A percentile compares a stretch with the other conserved stretches of the same genome.
These are phyloP conservation scores for Penicillium paxilli DNA, from an alignment of 495 filamentous ascomycete genomes.

Conservation along the genomic window DNA sequence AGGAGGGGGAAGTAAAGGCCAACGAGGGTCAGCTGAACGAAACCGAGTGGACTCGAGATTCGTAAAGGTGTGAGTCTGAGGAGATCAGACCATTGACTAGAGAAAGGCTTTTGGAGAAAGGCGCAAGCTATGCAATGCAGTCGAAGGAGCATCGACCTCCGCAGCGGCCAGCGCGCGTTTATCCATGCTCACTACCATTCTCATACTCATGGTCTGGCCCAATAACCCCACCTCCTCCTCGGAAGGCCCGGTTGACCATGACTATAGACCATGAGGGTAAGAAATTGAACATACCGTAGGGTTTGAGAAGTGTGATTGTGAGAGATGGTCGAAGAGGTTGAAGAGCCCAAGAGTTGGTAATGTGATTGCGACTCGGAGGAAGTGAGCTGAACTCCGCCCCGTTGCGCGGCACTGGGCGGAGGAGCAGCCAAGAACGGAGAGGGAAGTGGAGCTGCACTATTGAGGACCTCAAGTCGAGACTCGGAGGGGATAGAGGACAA, in stretches of 20 bases:
- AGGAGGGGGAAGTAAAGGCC: background rate
- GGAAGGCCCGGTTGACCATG: slow-evolving; percentile 9
- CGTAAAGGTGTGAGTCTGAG: background rate
- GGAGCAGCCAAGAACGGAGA: slow-evolving; percentile 25
- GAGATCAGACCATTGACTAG: slow-evolving; percentile 6
- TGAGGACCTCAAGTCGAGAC: background rate
- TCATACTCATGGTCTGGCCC: background rate
- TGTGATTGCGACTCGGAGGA: slow-evolving; percentile 20
- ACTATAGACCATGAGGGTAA: background rate
- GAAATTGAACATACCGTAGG: background rate
- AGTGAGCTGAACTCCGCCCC: slow-evolving; percentile 24
- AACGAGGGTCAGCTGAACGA: background rate
- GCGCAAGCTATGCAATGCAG: background rate
- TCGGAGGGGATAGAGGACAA: background rate
- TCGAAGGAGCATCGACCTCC: background rate
- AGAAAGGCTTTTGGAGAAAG: background rate
- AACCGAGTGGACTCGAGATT: background rate
- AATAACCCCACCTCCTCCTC: slow-evolving; percentile 5
- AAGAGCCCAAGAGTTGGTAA: slow-evolving; percentile 8
- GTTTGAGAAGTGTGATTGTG: background rate
- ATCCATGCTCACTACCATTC: background rate
- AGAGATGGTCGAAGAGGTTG: background rate
- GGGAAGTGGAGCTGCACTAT: slow-evolving; percentile 14
- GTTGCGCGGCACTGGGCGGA: slow-evolving; percentile 16
- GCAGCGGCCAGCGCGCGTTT: slow-evolving; percentile 5